Conservation (phyloP, 1,284 basidiomycete species). For the Neotropicomus parvogracilis region DNA sequence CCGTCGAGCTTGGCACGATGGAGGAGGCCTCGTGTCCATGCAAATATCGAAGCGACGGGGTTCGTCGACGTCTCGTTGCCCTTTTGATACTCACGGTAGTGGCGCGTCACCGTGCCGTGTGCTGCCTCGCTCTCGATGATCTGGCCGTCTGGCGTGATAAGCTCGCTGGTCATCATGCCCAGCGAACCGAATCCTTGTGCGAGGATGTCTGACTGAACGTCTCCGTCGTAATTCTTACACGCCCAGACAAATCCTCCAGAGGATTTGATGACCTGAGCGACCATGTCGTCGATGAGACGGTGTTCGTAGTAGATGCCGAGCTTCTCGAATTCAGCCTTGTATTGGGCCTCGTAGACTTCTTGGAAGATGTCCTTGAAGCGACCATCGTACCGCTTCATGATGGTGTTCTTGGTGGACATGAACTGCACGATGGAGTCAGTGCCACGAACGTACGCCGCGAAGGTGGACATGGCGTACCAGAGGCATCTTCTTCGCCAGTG, state of each 20-base stretch:
- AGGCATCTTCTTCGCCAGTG: conserved; percentile 91
- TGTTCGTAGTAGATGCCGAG: conserved; percentile 95
- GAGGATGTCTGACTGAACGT: conserved; percentile 89
- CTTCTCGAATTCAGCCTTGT: conserved; percentile 80
- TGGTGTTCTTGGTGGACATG: conserved; percentile 98
- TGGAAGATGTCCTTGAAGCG: conserved; percentile 99
- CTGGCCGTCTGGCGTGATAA: conserved; percentile 93
- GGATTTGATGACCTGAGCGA: conserved; percentile 95
- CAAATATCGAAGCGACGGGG: conserved; percentile 97
- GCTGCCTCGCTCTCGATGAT: conserved; percentile 92
- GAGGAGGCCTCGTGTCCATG: conserved; percentile 93
- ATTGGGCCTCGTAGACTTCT: conserved; percentile 85
- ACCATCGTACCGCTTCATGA: conserved; percentile 94
- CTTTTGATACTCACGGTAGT: conserved; percentile 97
- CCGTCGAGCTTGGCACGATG: conserved; percentile 92
- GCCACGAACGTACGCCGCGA: neutral
- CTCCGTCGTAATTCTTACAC: conserved; percentile 96
- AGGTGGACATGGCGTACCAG: conserved; percentile 47
- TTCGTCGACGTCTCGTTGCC: conserved; percentile 96
- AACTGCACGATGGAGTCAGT: conserved; percentile 47
- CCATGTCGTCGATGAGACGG: conserved; percentile 92
- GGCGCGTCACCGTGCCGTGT: conserved; percentile 93
- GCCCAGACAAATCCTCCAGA: conserved; percentile 98
- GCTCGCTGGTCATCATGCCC: conserved; percentile 97
- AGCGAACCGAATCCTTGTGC: conserved; percentile 93